phyloP scores from a whole-genome alignment of 2,329 filamentous ascomycete species.

The Alternaria atra region DNA sequence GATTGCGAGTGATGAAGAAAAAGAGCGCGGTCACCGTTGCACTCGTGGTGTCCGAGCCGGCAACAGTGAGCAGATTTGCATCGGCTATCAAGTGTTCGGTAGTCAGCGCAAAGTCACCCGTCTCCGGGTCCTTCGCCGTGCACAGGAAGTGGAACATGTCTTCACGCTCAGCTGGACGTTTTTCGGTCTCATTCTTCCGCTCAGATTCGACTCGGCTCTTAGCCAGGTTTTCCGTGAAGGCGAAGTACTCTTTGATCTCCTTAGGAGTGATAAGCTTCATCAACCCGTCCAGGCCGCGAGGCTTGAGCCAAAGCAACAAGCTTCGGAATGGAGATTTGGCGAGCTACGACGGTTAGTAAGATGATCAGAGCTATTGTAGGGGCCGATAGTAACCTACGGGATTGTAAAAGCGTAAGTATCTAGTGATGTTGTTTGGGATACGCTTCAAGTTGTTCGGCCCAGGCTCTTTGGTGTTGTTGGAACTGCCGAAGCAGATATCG shows the following conservation, averaged over 20 bases:
- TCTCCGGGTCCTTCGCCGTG: constrained; percentile 52
- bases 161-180: constrained; percentile 24
- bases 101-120: constrained; percentile 42
- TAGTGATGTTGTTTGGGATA: constrained; percentile 15
- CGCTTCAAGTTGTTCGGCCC: constrained; percentile 24
- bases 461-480: constrained; percentile 44
- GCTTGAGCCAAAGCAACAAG: constrained; percentile 23
- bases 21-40: constrained; percentile 16
- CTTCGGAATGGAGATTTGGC: constrained; percentile 16
- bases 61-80: constrained; percentile 22
- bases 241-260: constrained; percentile 14
- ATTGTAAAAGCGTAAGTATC: constrained; percentile 18
- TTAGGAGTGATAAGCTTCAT: constrained; percentile 11
- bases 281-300: constrained; percentile 18
- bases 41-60: constrained; percentile 26
- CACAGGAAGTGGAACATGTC: constrained; percentile 54
- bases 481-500: constrained; percentile 49
- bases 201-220: constrained; percentile 5
- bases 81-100: constrained; percentile 47
- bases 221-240: constrained; percentile 14
- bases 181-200: constrained; percentile 6
- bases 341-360: constrained; percentile 5
- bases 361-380: neutral
- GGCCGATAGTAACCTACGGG: constrained; percentile 5
- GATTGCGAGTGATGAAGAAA: constrained; percentile 24